A percentile compares a stretch with the other conserved stretches of the same genome.
phyloP scores from a whole-genome alignment of 139 green algal species.

The Tetraselmis chui region DNA sequence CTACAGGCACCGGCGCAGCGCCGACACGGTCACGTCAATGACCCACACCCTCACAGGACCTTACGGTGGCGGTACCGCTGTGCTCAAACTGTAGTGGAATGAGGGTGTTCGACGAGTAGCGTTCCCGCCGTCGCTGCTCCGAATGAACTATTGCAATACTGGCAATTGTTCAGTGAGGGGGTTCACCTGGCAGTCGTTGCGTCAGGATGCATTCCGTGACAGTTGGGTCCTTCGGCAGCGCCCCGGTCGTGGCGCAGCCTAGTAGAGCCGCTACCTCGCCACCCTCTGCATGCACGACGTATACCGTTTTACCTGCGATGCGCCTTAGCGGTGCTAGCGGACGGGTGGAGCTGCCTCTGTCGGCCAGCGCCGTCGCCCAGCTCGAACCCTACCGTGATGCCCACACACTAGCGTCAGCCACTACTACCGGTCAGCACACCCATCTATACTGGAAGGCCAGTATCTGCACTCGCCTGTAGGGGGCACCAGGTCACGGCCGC shows the following conservation, averaged over 20 bases:
- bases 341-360: not conserved
- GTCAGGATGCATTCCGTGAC: not conserved
- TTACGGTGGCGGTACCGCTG: too few relatives aligned
- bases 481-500: not conserved
- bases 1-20: too few relatives aligned
- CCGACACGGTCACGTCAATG: too few relatives aligned
- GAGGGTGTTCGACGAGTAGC: too few relatives aligned
- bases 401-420: not conserved
- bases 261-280: not conserved
- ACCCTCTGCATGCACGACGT: not conserved
- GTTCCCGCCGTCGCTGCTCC: too few relatives aligned
- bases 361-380: not conserved
- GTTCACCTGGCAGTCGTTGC: not conserved
- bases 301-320: not conserved
- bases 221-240: not conserved
- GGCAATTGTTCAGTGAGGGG: not conserved
- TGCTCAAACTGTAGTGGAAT: not conserved
- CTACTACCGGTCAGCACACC: not conserved
- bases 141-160: not conserved
- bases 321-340: not conserved
- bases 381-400: not conserved
- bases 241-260: too few relatives aligned
- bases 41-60: too few relatives aligned
- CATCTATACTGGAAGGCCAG: not conserved
- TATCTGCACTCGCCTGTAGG: not conserved